Base-by-base conservation (phyloP, 257 asterid genomes). In the Nicotiana knightiana region DNA sequence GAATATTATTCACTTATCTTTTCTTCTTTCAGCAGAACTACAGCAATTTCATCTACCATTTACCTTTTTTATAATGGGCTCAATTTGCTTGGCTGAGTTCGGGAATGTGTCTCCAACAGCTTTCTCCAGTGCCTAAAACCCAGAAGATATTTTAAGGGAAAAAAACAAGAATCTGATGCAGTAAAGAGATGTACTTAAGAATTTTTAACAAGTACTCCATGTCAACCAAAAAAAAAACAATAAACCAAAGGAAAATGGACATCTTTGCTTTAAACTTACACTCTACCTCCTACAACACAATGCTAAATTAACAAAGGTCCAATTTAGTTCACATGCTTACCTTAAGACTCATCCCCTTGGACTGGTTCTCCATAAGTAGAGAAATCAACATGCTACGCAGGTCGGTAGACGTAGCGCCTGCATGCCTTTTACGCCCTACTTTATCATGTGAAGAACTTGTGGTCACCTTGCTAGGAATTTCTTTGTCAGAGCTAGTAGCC, bases 1-100 rank as follows among this genome's bases (percentile, higher is more conserved):
- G 28, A 61, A 75, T 11, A 75, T 48, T 17, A 58, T 71, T 71
- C 79, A 71, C 79, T 71, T 71, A 58, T 46, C 39, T 71, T 71
- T 12, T 54, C 79, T 24, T 46, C 46, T 46, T 46, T 15, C 9
- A 51, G 26, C 62, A 26, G 63, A 75, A 51, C 8, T 51, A 28
- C 18, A 15, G 16, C 79, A 73, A 81, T 17, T 17, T 46, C 48
- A 79, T 85, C 76, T 77, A 77, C 80, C 63, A 82, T 93, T 77
- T 89, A 94, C 99, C 84, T 93, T 95, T 85, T 91, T 94, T 83
- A 96, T 80, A 80, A 93, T 92, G 81, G 96, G 94, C 89, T 94
- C 97, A 46, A 96, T 92, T 86, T 91, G 90, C 87, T 85, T 85
- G 79, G 78, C 89, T 39, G 94, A 87, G 87, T 90, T 90, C 82